Evolutionary conservation across 225 moss, liverwort and hornwort genomes (phyloP).

Genomic region (Asterella californica): DNA sequence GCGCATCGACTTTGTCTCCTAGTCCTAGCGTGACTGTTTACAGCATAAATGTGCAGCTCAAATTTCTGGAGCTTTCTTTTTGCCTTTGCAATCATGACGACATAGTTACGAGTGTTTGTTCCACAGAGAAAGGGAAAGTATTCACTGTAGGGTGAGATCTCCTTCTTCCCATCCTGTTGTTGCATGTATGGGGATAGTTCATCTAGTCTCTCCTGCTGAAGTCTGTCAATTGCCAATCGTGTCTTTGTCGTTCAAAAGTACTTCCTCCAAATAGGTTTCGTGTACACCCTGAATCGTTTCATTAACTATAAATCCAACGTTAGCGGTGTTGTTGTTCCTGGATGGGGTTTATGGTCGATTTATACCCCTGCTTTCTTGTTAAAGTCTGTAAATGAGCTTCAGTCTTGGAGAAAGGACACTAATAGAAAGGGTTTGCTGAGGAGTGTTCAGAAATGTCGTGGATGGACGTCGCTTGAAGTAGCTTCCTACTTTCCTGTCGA

Average conservation of each 20-base stretch:
- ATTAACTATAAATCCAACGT: neutral
- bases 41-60: conserved; percentile 41
- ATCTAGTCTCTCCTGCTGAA: neutral
- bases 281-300: too few species aligned
- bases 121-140: conserved; percentile 64
- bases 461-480: neutral
- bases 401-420: too few species aligned
- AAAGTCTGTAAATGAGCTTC: too few species aligned
- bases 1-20: neutral
- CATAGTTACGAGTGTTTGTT: conserved; percentile 50
- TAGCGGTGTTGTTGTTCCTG: neutral
- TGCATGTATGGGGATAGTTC: neutral
- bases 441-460: neutral
- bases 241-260: neutral
- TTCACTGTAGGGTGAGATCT: conserved; percentile 59
- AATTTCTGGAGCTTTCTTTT: conserved; percentile 61
- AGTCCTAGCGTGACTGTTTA: neutral
- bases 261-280: neutral
- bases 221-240: neutral
- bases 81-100: conserved; percentile 64
- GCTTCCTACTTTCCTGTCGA: neutral
- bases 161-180: neutral
- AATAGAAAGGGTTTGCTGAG: neutral
- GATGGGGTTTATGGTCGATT: too few species aligned
- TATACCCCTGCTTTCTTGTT: too few species aligned